Base-by-base conservation (phyloP, 2,329 filamentous ascomycete genomes). In the Penicillium olsonii region DNA sequence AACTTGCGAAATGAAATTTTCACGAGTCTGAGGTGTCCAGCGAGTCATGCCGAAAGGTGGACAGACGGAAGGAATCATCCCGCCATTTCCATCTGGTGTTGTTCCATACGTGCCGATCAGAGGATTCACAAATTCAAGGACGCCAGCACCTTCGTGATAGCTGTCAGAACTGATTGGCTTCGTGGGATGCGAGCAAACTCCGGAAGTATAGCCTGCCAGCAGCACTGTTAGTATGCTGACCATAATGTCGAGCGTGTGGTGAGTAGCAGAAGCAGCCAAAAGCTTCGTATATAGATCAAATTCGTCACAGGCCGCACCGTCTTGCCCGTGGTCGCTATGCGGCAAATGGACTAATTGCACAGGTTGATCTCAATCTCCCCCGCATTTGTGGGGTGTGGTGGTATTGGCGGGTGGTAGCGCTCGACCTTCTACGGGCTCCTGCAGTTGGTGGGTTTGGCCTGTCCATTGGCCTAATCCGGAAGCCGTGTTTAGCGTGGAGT, bases 1-100 rank as follows among this genome's bases (percentile, higher is more conserved):
- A 12, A 75, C 75, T 51, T 78, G 76, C 1, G 72, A 76, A 43
- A 78, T 79, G 61, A 72, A 78, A 54, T 79, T 79, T 62, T 74
- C 72, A 22, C 72, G 66, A 5, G 75, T 78, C 59, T 78, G 75
- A 3, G 75, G 69, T 9, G 75, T 77, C 76, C 76, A 79, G n/a
- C 76, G 68, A 7, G 76, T 78, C 75, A 77, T 78, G n/a, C 70
- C 75, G 48, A 78, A 62, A 2, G 59, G 59, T 11, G 57, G 54
- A 14, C 54, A 47, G 22, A 62, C 52, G 4, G 59, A 62, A 3
- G 59, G 59, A 12, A 60, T 60, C 57, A 62, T 62, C 6, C 59
- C 59, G 3, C 59, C 59, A 24, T 62, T 62, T n/a, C 39, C 51
- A 38, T 62, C 52, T 8, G 57, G 57, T 3, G 50, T 50, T 0